Conservation (phyloP, 805 yeast genomes). For the Candida ovalis region DNA sequence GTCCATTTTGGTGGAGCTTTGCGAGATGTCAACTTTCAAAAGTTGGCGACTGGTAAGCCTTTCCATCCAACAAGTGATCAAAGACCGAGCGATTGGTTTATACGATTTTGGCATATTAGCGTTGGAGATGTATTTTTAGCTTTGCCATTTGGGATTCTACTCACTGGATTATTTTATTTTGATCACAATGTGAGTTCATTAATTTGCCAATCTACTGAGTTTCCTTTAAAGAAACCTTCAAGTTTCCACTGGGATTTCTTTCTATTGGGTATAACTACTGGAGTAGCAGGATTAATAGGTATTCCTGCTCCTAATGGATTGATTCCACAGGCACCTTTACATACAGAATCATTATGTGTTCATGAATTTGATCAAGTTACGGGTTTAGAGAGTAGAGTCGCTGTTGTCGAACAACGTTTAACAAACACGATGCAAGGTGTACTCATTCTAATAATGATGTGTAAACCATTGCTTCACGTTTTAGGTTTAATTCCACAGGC, state of each 20-base stretch:
- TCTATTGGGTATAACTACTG: conserved; percentile 80
- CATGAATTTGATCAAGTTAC: conserved; percentile 36
- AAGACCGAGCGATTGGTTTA: conserved; percentile 68
- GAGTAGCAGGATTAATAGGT: conserved; percentile 81
- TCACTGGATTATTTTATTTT: conserved; percentile 84
- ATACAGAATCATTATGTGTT: conserved; percentile 72
- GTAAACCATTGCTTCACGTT: conserved; percentile 78
- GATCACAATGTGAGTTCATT: conserved; percentile 94
- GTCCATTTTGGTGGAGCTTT: conserved; percentile 86
- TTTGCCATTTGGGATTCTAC: conserved; percentile 82
- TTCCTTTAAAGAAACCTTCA: conserved; percentile 79
- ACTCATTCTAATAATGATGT: conserved; percentile 81
- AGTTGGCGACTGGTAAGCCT: conserved; percentile 65
- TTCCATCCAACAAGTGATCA: conserved; percentile 65
- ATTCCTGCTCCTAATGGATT: conserved; percentile 96
- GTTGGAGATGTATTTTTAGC: conserved; percentile 84
- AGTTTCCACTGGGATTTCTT: conserved; percentile 92
- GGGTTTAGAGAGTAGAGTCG: conserved; percentile 32
- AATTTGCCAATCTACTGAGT: conserved; percentile 84
- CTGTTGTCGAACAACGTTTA: conserved; percentile 85
- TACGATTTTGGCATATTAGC: conserved; percentile 66
- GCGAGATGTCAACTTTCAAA: conserved; percentile 50
- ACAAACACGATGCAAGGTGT: conserved; percentile 85
- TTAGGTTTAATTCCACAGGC: conserved; percentile 88
- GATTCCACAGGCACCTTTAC: conserved; percentile 96